These are phyloP conservation scores for Solanum acaule DNA, from an alignment of 257 asterid species.

Conservation along the genomic window DNA sequence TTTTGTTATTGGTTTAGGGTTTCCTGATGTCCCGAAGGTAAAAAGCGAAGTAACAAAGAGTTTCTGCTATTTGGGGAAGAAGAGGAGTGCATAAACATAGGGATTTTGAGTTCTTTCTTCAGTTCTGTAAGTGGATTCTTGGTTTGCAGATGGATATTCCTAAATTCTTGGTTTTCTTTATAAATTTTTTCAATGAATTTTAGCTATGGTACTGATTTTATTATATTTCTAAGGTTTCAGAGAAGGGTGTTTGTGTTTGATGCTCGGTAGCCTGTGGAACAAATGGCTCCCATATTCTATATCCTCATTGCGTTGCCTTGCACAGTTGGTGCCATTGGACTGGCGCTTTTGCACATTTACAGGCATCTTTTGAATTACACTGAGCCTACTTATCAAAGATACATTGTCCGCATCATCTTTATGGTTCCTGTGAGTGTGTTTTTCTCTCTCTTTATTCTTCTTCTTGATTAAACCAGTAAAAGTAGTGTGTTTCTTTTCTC, in stretches of 20 bases:
- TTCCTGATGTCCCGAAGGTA: not conserved
- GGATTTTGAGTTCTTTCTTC: not conserved
- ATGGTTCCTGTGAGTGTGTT: slow-evolving; percentile 98
- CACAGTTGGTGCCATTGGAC: slow-evolving; percentile 63
- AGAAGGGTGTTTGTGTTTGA: not conserved
- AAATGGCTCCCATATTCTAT: slow-evolving; percentile 78
- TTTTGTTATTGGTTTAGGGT: not conserved
- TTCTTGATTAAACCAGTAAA: not conserved
- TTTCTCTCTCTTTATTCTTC: not conserved
- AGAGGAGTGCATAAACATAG: not conserved
- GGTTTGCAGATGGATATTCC: not conserved
- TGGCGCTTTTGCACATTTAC: slow-evolving; percentile 75
- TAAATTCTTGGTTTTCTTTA: not conserved
- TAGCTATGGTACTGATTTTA: not conserved
- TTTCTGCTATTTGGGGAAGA: not conserved
- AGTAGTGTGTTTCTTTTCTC: not conserved
- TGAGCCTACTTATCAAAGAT: slow-evolving; percentile 90
- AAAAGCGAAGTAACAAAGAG: not conserved
- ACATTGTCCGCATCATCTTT: slow-evolving; percentile 90
- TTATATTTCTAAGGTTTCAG: not conserved
- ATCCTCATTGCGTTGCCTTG: slow-evolving; percentile 85
- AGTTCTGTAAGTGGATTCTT: not conserved
- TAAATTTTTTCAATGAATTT: not conserved
- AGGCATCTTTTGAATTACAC: slow-evolving; percentile 90
- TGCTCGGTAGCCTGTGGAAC: not conserved